phyloP scores from a whole-genome alignment of 352 stramenopile species.

The Discostella stelligera region DNA sequence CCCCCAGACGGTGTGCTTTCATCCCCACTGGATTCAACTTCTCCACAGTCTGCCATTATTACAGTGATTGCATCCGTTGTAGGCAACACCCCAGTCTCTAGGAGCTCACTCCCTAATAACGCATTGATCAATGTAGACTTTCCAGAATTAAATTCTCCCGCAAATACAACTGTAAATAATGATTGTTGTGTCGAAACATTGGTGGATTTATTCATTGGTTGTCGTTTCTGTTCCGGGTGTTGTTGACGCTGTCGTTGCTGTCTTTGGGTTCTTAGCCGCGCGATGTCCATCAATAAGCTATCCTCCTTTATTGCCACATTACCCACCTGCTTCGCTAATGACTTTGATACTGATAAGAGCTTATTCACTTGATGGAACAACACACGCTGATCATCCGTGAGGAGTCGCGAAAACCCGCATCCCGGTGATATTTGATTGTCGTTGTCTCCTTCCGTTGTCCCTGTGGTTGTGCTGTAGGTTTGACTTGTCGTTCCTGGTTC shows the following conservation, averaged over 20 bases:
- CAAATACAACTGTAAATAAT: slow-evolving; percentile 81
- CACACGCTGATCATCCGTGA: slow-evolving; percentile 60
- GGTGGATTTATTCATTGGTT: slow-evolving; percentile 1
- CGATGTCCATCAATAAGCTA: slow-evolving; percentile 44
- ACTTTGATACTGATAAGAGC: slow-evolving; percentile 47
- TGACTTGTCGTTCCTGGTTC: neutral
- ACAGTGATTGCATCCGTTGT: slow-evolving; percentile 79
- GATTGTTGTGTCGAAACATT: slow-evolving; percentile 41
- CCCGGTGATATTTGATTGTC: neutral
- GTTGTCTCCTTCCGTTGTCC: neutral
- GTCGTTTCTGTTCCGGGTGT: neutral
- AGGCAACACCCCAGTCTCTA: slow-evolving; percentile 74
- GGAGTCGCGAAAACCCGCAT: slow-evolving; percentile 51
- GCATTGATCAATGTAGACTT: slow-evolving; percentile 83
- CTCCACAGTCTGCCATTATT: slow-evolving; percentile 36
- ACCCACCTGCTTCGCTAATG: slow-evolving; percentile 53
- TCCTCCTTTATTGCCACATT: slow-evolving; percentile 43
- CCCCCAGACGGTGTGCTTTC: neutral
- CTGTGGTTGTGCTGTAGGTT: neutral
- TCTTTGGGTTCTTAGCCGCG: slow-evolving; percentile 27
- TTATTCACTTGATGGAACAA: slow-evolving; percentile 59
- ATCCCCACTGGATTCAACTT: slow-evolving; percentile 15
- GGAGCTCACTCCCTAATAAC: slow-evolving; percentile 65
- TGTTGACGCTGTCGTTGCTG: neutral
- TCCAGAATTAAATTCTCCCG: slow-evolving; percentile 81